Conservation (phyloP, 2,329 filamentous ascomycete genomes). For the Trichoderma pleuroti region DNA sequence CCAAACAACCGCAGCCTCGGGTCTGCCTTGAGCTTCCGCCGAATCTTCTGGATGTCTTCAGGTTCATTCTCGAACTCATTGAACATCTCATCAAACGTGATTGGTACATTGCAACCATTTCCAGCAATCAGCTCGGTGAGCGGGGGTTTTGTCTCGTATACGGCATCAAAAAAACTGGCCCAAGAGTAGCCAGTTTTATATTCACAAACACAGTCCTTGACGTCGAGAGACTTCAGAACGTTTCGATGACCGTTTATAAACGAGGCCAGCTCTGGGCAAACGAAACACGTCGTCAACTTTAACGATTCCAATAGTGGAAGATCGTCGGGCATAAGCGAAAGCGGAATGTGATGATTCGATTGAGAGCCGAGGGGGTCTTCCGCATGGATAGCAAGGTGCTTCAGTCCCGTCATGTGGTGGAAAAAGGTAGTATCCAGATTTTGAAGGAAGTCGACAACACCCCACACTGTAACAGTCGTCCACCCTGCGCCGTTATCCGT, state of each 20-base stretch:
- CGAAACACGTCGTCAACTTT: background rate
- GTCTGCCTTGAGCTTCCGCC: background rate
- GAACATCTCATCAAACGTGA: background rate
- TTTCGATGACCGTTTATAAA: background rate
- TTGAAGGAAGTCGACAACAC: background rate
- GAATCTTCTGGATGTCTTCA: background rate
- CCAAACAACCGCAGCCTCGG: background rate
- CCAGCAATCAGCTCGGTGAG: background rate
- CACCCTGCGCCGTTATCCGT: background rate
- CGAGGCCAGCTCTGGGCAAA: background rate
- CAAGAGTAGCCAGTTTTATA: too few species aligned
- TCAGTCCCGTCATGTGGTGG: background rate
- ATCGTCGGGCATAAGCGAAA: background rate
- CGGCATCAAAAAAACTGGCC: background rate
- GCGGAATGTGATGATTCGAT: background rate
- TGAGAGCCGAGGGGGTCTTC: background rate
- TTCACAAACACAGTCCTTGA: background rate
- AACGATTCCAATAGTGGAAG: background rate
- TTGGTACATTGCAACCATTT: background rate
- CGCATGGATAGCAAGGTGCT: background rate
- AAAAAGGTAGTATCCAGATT: background rate
- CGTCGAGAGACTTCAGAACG: background rate
- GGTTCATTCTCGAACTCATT: background rate
- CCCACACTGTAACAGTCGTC: background rate
- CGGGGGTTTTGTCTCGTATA: background rate